Conservation (phyloP, 768 basidiomycete genomes). For the Ephemerocybe angulata region DNA sequence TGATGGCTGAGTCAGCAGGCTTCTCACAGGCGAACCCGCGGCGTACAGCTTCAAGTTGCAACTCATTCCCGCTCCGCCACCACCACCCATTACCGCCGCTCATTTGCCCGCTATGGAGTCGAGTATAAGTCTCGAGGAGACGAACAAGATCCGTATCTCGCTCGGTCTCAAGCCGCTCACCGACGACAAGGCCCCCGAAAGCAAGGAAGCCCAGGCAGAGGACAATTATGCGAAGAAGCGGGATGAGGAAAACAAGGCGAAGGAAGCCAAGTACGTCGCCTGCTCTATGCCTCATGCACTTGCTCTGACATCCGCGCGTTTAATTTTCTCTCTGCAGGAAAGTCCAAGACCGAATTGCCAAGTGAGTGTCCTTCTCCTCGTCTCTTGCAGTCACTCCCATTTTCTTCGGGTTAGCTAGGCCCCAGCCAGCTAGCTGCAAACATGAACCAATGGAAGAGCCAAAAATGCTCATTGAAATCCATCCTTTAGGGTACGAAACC, state of each 20-base stretch:
- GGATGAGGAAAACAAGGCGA: slow-evolving; percentile 65
- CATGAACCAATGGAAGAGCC: slow-evolving; percentile 13
- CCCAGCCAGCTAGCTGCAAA: slow-evolving; percentile 32
- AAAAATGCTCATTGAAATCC: slow-evolving; percentile 42
- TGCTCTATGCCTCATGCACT: slow-evolving; percentile 11
- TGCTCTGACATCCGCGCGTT: slow-evolving; percentile 16
- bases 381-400: slow-evolving; percentile 44
- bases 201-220: slow-evolving; percentile 81
- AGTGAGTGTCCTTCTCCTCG: slow-evolving; percentile 60
- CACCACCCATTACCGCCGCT: slow-evolving; percentile 11
- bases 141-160: slow-evolving; percentile 92
- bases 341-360: slow-evolving; percentile 74
- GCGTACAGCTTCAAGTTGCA: not conserved
- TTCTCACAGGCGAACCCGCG: no score
- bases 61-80: slow-evolving; percentile 19
- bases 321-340: slow-evolving; percentile 44
- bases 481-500: slow-evolving; percentile 81
- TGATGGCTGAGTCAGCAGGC: slow-evolving; percentile 4
- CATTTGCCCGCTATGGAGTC: slow-evolving; percentile 74
- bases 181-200: slow-evolving; percentile 69
- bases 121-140: slow-evolving; percentile 89
- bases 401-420: slow-evolving; percentile 29
- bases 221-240: slow-evolving; percentile 76
- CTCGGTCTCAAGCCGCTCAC: slow-evolving; percentile 92
- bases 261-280: slow-evolving; percentile 68